Evolutionary conservation across 2,329 filamentous ascomycete genomes (phyloP).

Genomic region (Alternaria ethzedia): DNA sequence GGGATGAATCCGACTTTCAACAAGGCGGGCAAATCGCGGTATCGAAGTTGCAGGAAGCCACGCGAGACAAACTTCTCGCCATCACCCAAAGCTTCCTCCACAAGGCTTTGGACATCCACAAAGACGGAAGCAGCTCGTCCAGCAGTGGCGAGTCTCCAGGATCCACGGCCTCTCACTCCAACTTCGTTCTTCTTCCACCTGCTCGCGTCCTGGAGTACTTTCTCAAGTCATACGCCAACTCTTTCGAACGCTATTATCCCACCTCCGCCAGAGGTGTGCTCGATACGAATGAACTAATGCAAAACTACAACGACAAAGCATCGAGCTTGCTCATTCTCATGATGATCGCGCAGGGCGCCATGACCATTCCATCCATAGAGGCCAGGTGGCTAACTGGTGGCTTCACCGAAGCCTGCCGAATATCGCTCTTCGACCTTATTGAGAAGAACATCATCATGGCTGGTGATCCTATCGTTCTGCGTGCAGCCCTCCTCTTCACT

Average conservation of each 20-base stretch:
- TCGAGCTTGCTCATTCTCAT: conserved; percentile 70
- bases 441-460: conserved; percentile 74
- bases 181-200: conserved; percentile 71
- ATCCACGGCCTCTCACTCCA: conserved; percentile 58
- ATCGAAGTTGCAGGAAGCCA: conserved; percentile 59
- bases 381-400: conserved; percentile 70
- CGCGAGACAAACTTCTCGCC: conserved; percentile 72
- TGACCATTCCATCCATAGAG: conserved; percentile 69
- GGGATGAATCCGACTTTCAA: conserved; percentile 57
- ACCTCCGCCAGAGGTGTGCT: conserved; percentile 65
- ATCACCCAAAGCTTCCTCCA: conserved; percentile 74
- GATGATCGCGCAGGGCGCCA: conserved; percentile 75
- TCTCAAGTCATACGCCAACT: conserved; percentile 69
- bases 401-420: conserved; percentile 73
- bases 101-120: conserved; percentile 73
- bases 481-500: conserved; percentile 71
- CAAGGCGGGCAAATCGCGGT: conserved; percentile 56
- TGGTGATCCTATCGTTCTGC: conserved; percentile 68
- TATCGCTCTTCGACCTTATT: conserved; percentile 74
- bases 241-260: conserved; percentile 70
- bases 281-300: conserved; percentile 71
- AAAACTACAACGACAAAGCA: conserved; percentile 66
- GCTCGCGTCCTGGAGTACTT: conserved; percentile 72
- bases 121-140: conserved; percentile 54
- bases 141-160: conserved; percentile 54